Evolutionary conservation across 2,329 filamentous ascomycete species (phyloP).

Genomic region (Neonectria punicea): DNA sequence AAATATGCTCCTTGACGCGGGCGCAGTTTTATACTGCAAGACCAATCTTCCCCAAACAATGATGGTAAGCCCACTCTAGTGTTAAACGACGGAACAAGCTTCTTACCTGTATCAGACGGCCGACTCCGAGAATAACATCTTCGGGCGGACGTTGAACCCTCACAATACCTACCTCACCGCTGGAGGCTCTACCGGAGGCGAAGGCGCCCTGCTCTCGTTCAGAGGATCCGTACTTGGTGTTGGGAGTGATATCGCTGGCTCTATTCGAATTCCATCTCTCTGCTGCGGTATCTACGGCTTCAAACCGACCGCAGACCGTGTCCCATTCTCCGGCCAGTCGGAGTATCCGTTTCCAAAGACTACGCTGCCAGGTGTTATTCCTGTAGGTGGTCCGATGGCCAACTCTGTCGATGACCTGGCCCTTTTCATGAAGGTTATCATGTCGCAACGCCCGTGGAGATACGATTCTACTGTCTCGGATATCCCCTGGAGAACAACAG

Average conservation of each 20-base stretch:
- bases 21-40: constrained; percentile 50
- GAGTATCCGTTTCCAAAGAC: constrained; percentile 32
- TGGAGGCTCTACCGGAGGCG: constrained; percentile 41
- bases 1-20: constrained; percentile 37
- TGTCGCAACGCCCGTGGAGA: constrained; percentile 54
- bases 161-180: constrained; percentile 48
- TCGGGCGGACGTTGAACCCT: constrained; percentile 42
- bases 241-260: constrained; percentile 52
- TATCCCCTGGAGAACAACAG: constrained; percentile 57
- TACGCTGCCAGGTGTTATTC: constrained; percentile 43
- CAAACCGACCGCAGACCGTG: constrained; percentile 65
- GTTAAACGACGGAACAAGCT: fast-evolving
- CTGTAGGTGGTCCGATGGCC: constrained; percentile 56
- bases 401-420: constrained; percentile 47
- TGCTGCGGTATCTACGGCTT: constrained; percentile 67
- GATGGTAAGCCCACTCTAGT: constrained; percentile 55
- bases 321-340: constrained; percentile 52
- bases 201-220: constrained; percentile 35
- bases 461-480: constrained; percentile 55
- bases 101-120: constrained; percentile 34
- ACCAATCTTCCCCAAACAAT: constrained; percentile 69
- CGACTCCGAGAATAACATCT: constrained; percentile 53
- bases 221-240: constrained; percentile 41
- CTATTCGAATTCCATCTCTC: constrained; percentile 61
- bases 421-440: constrained; percentile 50